Percentiles rank a stretch among this genome's conserved stretches.
These are phyloP conservation scores for Zancudomyces culisetae DNA, from an alignment of 371 early-diverging fungal species.

Conservation along the genomic window DNA sequence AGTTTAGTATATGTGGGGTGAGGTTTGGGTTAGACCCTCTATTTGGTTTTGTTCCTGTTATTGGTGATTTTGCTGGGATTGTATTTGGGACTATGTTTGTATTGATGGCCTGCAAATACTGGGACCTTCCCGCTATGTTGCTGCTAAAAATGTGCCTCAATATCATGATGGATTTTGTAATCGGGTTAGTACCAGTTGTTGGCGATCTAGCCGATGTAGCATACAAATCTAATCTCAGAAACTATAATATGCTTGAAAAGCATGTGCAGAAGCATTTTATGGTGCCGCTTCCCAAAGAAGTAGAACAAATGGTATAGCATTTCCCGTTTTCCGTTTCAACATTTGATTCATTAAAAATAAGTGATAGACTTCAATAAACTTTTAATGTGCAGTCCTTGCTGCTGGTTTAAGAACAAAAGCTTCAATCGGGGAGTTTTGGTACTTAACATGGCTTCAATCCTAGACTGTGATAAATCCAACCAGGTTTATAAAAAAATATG, in stretches of 20 bases:
- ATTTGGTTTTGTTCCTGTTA: slow-evolving; percentile 17
- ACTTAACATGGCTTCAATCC: too few relatives aligned
- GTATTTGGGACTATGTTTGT: slow-evolving; percentile 10
- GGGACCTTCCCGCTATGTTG: slow-evolving; percentile 10
- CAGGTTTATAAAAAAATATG: too few relatives aligned
- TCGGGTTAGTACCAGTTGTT: slow-evolving; percentile 18
- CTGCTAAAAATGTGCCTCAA: slow-evolving; percentile 16
- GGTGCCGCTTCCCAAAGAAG: too few relatives aligned
- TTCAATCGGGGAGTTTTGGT: too few relatives aligned
- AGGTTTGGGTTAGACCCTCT: slow-evolving; percentile 19
- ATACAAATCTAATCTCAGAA: slow-evolving; percentile 22
- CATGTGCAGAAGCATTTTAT: slow-evolving; percentile 52
- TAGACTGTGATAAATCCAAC: too few relatives aligned
- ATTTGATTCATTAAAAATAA: too few relatives aligned
- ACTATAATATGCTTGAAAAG: slow-evolving; percentile 11
- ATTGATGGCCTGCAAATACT: slow-evolving; percentile 6
- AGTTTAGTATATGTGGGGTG: slow-evolving; percentile 10
- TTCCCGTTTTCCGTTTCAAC: too few relatives aligned
- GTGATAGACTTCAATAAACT: too few relatives aligned
- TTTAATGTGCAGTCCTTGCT: too few relatives aligned
- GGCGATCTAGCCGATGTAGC: slow-evolving; percentile 18
- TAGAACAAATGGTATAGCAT: slow-evolving; percentile 21
- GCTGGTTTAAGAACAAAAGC: too few relatives aligned
- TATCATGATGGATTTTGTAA: slow-evolving; percentile 14
- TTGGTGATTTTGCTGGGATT: slow-evolving; percentile 19